Percentiles rank a stretch among this genome's conserved stretches.
Evolutionary conservation across 495 filamentous ascomycete genomes (phyloP).

Genomic region (Recurvomyces mirabilis): DNA sequence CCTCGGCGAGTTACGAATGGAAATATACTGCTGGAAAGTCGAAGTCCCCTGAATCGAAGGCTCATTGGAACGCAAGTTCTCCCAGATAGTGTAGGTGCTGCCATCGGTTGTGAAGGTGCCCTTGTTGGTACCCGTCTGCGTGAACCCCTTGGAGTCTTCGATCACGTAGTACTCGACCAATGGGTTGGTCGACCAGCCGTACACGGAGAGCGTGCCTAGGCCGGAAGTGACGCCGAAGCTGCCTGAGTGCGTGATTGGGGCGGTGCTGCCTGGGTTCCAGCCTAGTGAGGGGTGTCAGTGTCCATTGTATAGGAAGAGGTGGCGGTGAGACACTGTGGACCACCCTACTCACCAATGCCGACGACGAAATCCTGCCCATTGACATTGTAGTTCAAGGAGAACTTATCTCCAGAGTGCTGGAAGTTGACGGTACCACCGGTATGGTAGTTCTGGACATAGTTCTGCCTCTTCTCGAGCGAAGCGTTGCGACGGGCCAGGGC

Average conservation of each 20-base stretch:
- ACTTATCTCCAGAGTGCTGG: conserved; percentile 22
- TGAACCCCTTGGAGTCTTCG: conserved; percentile 34
- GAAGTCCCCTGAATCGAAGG: conserved; percentile 6
- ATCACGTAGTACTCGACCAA: conserved; percentile 56
- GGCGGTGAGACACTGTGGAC: no score
- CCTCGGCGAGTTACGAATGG: conserved; percentile 2
- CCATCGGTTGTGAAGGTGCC: conserved; percentile 3
- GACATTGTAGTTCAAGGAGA: conserved; percentile 14
- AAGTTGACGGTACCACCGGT: conserved; percentile 30
- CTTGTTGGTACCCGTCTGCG: not conserved
- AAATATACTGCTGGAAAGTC: conserved; percentile 11
- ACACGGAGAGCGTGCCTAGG: conserved; percentile 37
- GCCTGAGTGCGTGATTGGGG: conserved; percentile 16
- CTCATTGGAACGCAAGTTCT: conserved; percentile 6
- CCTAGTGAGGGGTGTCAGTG: no score
- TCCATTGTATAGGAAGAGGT: no score
- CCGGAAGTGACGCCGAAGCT: conserved; percentile 3
- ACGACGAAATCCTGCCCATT: not conserved
- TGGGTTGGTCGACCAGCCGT: conserved; percentile 51
- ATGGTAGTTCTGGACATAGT: conserved; percentile 34
- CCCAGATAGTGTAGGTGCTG: conserved; percentile 7
- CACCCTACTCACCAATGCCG: no score
- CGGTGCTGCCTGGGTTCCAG: conserved; percentile 17
- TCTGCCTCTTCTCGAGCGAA: conserved; percentile 26
- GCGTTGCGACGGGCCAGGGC: not conserved